phyloP scores from a whole-genome alignment of 2,329 filamentous ascomycete genomes.

The Epichloe gansuensis region DNA sequence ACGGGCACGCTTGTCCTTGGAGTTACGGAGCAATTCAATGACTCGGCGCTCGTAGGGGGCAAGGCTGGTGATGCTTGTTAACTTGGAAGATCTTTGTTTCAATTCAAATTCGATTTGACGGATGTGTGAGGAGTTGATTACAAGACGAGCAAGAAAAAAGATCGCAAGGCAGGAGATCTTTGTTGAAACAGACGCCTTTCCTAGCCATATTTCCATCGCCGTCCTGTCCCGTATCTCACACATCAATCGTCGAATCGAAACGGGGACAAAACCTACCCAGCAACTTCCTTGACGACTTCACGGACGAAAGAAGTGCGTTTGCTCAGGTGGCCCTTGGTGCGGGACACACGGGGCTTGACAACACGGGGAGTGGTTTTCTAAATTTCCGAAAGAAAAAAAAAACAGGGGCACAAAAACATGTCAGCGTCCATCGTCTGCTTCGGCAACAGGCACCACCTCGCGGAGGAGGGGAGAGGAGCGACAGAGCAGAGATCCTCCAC shows the following conservation, averaged over 20 bases:
- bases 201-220: too few species aligned
- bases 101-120: not conserved
- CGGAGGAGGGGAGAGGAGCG: constrained; percentile 11
- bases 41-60: constrained; percentile 96
- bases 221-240: too few species aligned
- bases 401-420: constrained; percentile 25
- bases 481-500: constrained; percentile 55
- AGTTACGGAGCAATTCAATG: constrained; percentile 97
- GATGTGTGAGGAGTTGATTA: not conserved
- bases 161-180: not conserved
- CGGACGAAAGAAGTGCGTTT: constrained; percentile 96
- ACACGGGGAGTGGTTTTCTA: constrained; percentile 76
- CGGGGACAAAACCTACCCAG: constrained; percentile 51
- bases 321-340: constrained; percentile 90
- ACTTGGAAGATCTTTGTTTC: not conserved
- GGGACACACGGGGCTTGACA: constrained; percentile 64
- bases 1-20: constrained; percentile 96
- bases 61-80: constrained; percentile 37
- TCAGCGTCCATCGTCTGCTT: constrained; percentile 52
- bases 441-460: constrained; percentile 13
- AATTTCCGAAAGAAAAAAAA: constrained; percentile 13
- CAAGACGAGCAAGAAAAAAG: not conserved
- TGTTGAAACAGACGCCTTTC: too few species aligned
- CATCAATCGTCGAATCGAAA: not conserved
- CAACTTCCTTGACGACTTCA: constrained; percentile 96